Evolutionary conservation across 176 grass and related monocot species (phyloP), one percentile per base, ranked within the genome.

Genomic region (Carex scoparia): DNA sequence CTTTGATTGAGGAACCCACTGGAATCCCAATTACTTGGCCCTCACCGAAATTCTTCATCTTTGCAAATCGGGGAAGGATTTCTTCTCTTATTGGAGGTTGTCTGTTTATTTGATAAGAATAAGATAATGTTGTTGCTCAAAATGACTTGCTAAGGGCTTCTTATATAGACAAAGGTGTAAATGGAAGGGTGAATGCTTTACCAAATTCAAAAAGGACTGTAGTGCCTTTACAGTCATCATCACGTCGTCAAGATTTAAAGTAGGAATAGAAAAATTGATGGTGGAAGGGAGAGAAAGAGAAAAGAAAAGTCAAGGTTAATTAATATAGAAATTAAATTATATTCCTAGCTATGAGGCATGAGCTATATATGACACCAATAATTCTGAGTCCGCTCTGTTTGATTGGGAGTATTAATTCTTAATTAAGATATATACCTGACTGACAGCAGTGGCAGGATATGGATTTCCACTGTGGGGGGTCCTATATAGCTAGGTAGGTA

Each of bases 1-100:
- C 65, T 33, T 66, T 88, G 1, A 90, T 90, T 60, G 88, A 87
- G 87, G 90, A 83, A 56, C 42, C 88, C 9, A 92, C 84, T 4
- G 86, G 88, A 55, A 92, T 90, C 10, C 92, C 92, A 46, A 88
- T 85, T 84, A 92, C 86, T 75, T 90, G 90, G 35, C 80, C 90
- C 27, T 83, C 44, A 4, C 62, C 55, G 48, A 68, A 53, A 61
- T 83, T 69, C 42, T 68, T 83, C 81, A 68, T 83, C 14, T 69
- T 69, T 49, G 18, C 4, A 67, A 65, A 42, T 86, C 71, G 1
- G 80, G 88, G 81, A 63, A 85, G 85, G 19, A 46, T 46, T 61
- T 35, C 12, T n/a, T 19, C 23, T 40, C 10, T 38, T 23, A 23
- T 23, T 57, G 33, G 28, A 66, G 42, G 38, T 58, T 69, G 51